Percentiles rank a stretch among this genome's conserved stretches.
Conservation (phyloP, 2,329 filamentous ascomycete genomes). For the Ascochyta clinopodiicola region DNA sequence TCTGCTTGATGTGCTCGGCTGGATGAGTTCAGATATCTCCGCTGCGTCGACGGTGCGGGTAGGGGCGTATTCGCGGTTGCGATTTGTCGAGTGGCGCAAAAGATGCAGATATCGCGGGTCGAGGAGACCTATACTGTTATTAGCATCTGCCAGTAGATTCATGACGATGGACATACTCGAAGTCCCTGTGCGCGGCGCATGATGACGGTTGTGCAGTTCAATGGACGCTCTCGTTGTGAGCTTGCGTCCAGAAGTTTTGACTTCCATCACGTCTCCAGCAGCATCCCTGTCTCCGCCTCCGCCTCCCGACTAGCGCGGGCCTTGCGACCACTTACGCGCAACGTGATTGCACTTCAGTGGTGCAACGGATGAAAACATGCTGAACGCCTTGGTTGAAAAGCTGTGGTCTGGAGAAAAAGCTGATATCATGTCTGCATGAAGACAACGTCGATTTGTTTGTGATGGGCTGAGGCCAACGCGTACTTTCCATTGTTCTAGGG, state of each 20-base stretch:
- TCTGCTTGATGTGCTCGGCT: constrained; percentile 40
- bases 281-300: constrained; percentile 1
- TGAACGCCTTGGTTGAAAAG: too few species aligned
- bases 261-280: not conserved
- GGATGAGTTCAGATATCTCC: constrained; percentile 43
- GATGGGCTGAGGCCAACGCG: not conserved
- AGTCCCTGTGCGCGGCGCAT: constrained; percentile 43
- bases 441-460: not conserved
- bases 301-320: constrained; percentile 1
- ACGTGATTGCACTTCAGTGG: not conserved
- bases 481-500: too few species aligned
- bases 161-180: constrained; percentile 26
- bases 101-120: constrained; percentile 47
- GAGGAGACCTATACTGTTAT: constrained; percentile 36
- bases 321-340: constrained; percentile 1
- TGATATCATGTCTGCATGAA: too few species aligned
- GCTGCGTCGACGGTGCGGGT: constrained; percentile 31
- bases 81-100: constrained; percentile 47
- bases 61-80: constrained; percentile 25
- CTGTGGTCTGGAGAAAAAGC: not conserved
- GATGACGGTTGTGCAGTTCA: constrained; percentile 1
- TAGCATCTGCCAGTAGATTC: not conserved
- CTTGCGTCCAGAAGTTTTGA: constrained; percentile 11
- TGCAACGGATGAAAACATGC: not conserved
- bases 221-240: constrained; percentile 1